Evolutionary conservation across 768 basidiomycete species (phyloP).

Genomic region (Suillus clintonianus): DNA sequence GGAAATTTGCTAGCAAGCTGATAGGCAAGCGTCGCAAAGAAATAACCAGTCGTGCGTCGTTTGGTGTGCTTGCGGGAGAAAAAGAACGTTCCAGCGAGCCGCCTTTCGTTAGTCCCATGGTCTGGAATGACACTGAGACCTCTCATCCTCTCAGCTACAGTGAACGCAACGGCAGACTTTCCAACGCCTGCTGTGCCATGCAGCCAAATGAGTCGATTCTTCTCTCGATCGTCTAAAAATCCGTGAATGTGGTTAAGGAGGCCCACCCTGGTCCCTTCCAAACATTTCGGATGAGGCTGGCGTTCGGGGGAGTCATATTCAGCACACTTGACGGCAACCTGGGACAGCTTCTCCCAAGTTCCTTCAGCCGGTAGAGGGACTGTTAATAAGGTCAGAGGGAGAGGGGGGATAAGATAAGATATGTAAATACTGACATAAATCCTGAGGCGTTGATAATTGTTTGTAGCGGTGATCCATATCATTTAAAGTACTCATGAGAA

Average conservation of each 20-base stretch:
- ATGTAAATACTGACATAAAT: neutral
- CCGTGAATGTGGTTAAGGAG: neutral
- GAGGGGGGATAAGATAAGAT: neutral
- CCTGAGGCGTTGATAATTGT: neutral
- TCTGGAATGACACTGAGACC: neutral
- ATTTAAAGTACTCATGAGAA: no score
- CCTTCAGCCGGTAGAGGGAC: neutral
- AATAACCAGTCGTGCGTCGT: neutral
- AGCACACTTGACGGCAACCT: neutral
- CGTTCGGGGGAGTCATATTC: neutral
- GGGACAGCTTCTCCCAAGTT: no score
- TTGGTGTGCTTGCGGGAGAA: neutral
- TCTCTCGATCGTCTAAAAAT: neutral
- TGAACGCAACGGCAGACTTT: neutral
- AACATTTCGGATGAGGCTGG: neutral
- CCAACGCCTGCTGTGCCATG: neutral
- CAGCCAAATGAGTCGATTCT: neutral
- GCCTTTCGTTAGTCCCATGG: neutral
- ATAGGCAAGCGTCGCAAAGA: neutral
- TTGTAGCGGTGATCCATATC: neutral
- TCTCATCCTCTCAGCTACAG: neutral
- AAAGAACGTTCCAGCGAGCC: neutral
- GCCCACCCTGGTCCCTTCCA: neutral
- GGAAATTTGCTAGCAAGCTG: neutral
- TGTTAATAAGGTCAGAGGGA: neutral